A percentile compares a stretch with the other conserved stretches of the same genome.
These are phyloP conservation scores for Talaromyces sp. DNA, from an alignment of 2,329 filamentous ascomycete species.

Conservation along the genomic window DNA sequence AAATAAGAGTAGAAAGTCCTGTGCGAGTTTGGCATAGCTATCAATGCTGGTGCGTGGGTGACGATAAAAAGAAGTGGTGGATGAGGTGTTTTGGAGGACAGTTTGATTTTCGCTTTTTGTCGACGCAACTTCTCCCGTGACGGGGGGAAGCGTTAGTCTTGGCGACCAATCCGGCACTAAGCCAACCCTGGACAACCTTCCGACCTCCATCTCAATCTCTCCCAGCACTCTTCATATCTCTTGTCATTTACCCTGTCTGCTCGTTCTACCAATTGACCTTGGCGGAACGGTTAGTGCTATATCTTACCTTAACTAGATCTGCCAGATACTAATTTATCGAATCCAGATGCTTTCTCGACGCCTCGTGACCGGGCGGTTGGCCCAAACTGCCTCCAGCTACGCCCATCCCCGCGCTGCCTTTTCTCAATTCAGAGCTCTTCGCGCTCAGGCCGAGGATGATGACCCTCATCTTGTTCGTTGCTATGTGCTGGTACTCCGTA, in stretches of 20 bases:
- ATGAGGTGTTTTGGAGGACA: slow-evolving; percentile 35
- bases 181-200: not conserved
- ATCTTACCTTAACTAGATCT: no score
- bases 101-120: slow-evolving; percentile 35
- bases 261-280: slow-evolving; percentile 22
- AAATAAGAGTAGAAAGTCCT: slow-evolving; percentile 29
- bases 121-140: slow-evolving; percentile 30
- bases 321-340: not conserved
- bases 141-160: slow-evolving; percentile 18
- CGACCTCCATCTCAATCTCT: slow-evolving; percentile 9
- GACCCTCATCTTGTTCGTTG: slow-evolving; percentile 43
- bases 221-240: slow-evolving; percentile 6
- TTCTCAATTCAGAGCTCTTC: slow-evolving; percentile 38
- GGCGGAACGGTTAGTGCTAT: slow-evolving; percentile 27
- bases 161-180: not conserved
- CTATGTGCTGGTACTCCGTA: not conserved
- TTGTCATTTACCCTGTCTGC: slow-evolving; percentile 17
- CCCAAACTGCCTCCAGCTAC: slow-evolving; percentile 33
- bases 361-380: slow-evolving; percentile 42
- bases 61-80: slow-evolving; percentile 29
- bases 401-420: slow-evolving; percentile 41
- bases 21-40: slow-evolving; percentile 45
- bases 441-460: slow-evolving; percentile 36
- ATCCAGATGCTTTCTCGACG: slow-evolving; percentile 45
- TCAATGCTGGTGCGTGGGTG: slow-evolving; percentile 41